Conservation (phyloP, 2,329 filamentous ascomycete genomes). For the Curvularia sp. region DNA sequence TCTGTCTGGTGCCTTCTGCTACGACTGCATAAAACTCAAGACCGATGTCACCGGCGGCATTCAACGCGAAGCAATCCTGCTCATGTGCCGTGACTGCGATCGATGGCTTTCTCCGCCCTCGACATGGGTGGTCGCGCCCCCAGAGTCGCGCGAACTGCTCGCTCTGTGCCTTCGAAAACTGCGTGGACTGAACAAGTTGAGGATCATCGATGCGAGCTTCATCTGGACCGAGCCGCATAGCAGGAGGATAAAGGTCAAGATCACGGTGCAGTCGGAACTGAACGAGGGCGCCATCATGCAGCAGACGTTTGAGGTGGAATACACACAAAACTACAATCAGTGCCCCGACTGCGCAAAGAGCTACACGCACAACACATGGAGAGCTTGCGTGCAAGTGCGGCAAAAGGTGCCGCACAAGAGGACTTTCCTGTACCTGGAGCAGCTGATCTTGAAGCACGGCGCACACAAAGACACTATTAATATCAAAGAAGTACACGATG, state of each 20-base stretch:
- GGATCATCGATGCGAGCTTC: slow-evolving; percentile 94
- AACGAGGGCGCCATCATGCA: slow-evolving; percentile 76
- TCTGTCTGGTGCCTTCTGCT: slow-evolving; percentile 83
- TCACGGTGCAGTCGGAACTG: slow-evolving; percentile 83
- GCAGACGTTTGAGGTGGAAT: slow-evolving; percentile 94
- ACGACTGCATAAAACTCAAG: slow-evolving; percentile 93
- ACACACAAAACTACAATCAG: slow-evolving; percentile 88
- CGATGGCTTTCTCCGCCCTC: slow-evolving; percentile 84
- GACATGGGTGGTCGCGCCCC: slow-evolving; percentile 84
- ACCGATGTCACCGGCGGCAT: slow-evolving; percentile 92
- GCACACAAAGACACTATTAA: slow-evolving; percentile 87
- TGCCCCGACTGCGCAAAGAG: slow-evolving; percentile 89
- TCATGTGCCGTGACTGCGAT: slow-evolving; percentile 94
- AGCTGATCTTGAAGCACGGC: slow-evolving; percentile 92
- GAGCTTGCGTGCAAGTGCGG: slow-evolving; percentile 89
- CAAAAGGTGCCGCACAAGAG: slow-evolving; percentile 98
- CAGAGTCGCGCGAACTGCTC: slow-evolving; percentile 89
- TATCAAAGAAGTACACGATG: slow-evolving; percentile 96
- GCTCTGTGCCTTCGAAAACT: slow-evolving; percentile 91
- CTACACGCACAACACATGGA: slow-evolving; percentile 95
- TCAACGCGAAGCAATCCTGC: slow-evolving; percentile 85
- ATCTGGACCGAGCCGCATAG: slow-evolving; percentile 99
- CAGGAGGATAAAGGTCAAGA: slow-evolving; percentile 88
- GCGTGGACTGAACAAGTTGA: slow-evolving; percentile 83
- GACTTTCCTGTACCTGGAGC: slow-evolving; percentile 83